Base-by-base conservation (phyloP, 306 rosid genomes). In the Medicago ruthenica region DNA sequence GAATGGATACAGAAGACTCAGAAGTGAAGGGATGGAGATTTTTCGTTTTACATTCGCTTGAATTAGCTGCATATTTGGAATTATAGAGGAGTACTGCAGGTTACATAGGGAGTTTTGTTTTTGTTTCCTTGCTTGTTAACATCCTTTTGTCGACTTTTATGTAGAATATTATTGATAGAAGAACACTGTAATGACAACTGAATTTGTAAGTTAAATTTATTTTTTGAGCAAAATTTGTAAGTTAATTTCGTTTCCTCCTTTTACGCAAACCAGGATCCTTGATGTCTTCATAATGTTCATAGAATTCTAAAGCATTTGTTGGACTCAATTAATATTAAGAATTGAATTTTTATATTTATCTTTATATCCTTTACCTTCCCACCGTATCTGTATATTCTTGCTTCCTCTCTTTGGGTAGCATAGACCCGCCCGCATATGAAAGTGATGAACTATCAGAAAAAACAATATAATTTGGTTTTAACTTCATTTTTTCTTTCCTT, bases 1-100 rank as follows among this genome's bases (percentile, higher is more conserved):
- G 89, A 92, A 62, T 92, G 97, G 97, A 88, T 90, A 84, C 72
- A 72, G 63, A 80, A 75, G 82, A 90, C 89, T 27, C 95, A 75
- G 1, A 20, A 16, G 62, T 72, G 82, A 76, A 75, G 71, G 45
- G 40, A 22, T 39, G 50, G 44, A 59, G 67, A 8, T 36, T 76
- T 74, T 63, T 34, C 37, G 16, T 76, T 15, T 41, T 70, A 47
- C 81, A 55, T 21, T 74, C 62, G 66, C 77, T 79, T 80, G 76
- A 66, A 54, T 20, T 48, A 48, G 75, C 45, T 31, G 53, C 41
- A 31, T n/a, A 55, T 70, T 59, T 24, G 70, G 74, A 70, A 42
- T 77, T 53, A 67, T 48, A 74, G 3, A 65, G 63, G 66, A 44
- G 27, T 14, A 22, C n/a, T 42, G 44, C 74, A 47, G 77, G 67